Conservation (phyloP, 116 monocot genomes). For the Posidonia oceanica region DNA sequence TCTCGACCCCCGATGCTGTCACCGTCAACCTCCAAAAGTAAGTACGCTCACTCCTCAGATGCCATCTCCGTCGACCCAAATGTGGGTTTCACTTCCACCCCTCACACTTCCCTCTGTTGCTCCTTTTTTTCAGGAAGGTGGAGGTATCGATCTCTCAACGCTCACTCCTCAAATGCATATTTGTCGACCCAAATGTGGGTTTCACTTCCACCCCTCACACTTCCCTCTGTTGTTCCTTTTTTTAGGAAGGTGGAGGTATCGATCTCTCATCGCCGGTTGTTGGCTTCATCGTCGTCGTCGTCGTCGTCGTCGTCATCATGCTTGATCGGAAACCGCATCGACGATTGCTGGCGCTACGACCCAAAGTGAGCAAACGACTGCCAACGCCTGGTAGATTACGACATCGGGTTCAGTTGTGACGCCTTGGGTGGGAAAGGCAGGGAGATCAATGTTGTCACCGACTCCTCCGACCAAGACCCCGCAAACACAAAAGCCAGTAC, state of each 20-base stretch:
- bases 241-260: slow-evolving; percentile 1
- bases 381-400: slow-evolving; percentile 22
- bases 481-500: slow-evolving; percentile 16
- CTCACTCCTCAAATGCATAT: too few species aligned
- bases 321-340: slow-evolving; percentile 26
- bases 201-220: too few species aligned
- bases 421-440: slow-evolving; percentile 19
- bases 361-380: slow-evolving; percentile 13
- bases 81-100: too few species aligned
- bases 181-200: too few species aligned
- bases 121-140: too few species aligned
- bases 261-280: background rate
- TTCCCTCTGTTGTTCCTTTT: background rate
- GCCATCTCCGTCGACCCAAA: too few species aligned
- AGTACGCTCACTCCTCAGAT: too few species aligned
- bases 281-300: too few species aligned
- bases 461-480: slow-evolving; percentile 11
- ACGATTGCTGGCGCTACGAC: slow-evolving; percentile 31
- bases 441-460: slow-evolving; percentile 12
- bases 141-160: too few species aligned
- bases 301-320: slow-evolving; percentile 8
- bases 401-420: slow-evolving; percentile 16
- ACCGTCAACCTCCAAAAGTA: slow-evolving; percentile 2
- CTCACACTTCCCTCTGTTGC: too few species aligned
- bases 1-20: slow-evolving; percentile 12